Conservation (phyloP, 257 asterid genomes). For the Eucommia ulmoides region DNA sequence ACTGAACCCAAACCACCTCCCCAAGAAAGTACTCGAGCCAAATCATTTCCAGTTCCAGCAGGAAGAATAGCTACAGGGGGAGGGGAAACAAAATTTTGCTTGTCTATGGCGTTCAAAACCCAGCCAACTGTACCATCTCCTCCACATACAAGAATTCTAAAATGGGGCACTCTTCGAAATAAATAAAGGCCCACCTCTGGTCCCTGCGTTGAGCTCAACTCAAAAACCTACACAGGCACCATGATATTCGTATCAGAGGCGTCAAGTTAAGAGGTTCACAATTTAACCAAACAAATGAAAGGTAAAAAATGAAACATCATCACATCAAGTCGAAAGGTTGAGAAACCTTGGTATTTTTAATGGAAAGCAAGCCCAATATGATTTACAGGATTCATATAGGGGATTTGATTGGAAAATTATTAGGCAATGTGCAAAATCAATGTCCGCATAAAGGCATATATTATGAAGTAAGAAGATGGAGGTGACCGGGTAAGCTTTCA, state of each 20-base stretch:
- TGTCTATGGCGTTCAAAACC: constrained; percentile 83
- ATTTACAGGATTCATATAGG: neutral
- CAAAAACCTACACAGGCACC: constrained; percentile 37
- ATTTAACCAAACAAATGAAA: neutral
- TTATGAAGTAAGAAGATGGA: no score
- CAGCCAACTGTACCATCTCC: constrained; percentile 99
- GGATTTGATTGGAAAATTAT: no score
- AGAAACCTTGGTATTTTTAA: neutral
- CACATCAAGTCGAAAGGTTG: neutral
- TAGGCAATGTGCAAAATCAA: constrained; percentile 10
- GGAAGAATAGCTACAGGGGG: constrained; percentile 99
- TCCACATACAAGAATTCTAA: constrained; percentile 88
- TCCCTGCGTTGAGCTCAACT: constrained; percentile 79
- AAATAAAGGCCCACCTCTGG: constrained; percentile 92
- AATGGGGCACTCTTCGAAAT: constrained; percentile 81
- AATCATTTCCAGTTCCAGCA: constrained; percentile 98
- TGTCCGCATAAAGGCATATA: no score
- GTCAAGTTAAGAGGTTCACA: no score
- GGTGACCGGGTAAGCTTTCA: no score
- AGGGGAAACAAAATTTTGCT: constrained; percentile 86
- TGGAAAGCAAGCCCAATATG: neutral
- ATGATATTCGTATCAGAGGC: neutral
- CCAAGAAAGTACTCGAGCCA: constrained; percentile 97
- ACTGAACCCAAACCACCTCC: constrained; percentile 96
- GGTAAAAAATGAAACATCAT: neutral